Percentiles rank a stretch among this genome's conserved stretches.
Conservation (phyloP, 1,139 yeast species). For the Suhomyces taliae region DNA sequence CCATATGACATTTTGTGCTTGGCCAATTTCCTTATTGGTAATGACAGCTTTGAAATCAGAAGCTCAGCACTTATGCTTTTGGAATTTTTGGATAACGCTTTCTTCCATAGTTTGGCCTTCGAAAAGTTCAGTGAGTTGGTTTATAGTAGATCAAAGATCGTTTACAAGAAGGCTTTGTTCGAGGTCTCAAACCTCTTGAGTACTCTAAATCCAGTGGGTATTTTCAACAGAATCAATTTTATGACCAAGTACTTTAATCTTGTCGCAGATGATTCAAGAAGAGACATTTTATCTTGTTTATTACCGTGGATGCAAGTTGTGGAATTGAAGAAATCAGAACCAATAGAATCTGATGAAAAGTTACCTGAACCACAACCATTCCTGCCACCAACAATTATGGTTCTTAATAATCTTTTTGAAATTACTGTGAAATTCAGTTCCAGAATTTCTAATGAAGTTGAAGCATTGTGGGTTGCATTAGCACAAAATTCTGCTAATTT, state of each 20-base stretch:
- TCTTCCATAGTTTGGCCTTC: slow-evolving; percentile 41
- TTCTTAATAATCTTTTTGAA: slow-evolving; percentile 77
- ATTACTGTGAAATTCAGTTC: slow-evolving; percentile 78
- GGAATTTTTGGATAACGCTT: slow-evolving; percentile 53
- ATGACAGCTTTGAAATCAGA: slow-evolving; percentile 59
- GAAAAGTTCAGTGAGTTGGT: slow-evolving; percentile 58
- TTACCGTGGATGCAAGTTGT: slow-evolving; percentile 90
- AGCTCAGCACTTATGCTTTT: slow-evolving; percentile 61
- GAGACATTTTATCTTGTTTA: slow-evolving; percentile 76
- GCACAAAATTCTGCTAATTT: slow-evolving; percentile 72
- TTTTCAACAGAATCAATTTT: slow-evolving; percentile 65
- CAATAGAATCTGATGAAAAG: slow-evolving; percentile 25
- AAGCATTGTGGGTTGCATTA: slow-evolving; percentile 91
- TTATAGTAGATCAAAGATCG: slow-evolving; percentile 65
- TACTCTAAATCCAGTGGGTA: slow-evolving; percentile 55
- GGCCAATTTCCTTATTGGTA: slow-evolving; percentile 69
- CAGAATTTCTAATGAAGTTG: slow-evolving; percentile 79
- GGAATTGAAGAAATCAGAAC: slow-evolving; percentile 49
- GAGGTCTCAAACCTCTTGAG: slow-evolving; percentile 67
- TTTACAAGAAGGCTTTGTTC: slow-evolving; percentile 74
- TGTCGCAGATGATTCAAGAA: slow-evolving; percentile 56
- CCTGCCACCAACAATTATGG: slow-evolving; percentile 64
- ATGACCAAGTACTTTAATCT: slow-evolving; percentile 67
- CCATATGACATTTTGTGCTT: slow-evolving; percentile 63
- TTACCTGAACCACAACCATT: slow-evolving; percentile 15